Conservation (phyloP, 768 basidiomycete genomes). For the Gloeophyllum trabeum region DNA sequence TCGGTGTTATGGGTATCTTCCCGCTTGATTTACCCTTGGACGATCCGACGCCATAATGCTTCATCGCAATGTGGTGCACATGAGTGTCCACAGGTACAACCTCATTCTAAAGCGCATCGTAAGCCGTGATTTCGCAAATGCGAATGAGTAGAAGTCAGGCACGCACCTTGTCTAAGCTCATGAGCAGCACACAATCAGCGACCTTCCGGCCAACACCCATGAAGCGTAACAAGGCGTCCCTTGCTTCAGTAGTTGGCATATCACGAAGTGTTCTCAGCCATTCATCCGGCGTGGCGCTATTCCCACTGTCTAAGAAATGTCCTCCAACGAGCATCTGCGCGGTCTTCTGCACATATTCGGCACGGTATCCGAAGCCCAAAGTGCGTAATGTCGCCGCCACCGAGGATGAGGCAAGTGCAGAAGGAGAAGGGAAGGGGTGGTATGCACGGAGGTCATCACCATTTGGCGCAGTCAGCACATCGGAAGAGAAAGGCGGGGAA, state of each 20-base stretch:
- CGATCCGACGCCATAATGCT: slow-evolving; percentile 60
- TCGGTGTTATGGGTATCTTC: slow-evolving; percentile 61
- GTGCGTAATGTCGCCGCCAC: slow-evolving; percentile 58
- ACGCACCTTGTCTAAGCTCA: slow-evolving; percentile 83
- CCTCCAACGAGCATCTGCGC: slow-evolving; percentile 69
- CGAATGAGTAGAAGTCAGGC: too few species aligned
- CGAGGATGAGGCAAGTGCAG: slow-evolving; percentile 42
- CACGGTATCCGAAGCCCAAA: slow-evolving; percentile 94
- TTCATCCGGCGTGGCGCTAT: slow-evolving; percentile 40
- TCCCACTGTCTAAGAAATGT: too few species aligned
- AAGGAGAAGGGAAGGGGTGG: slow-evolving; percentile 81
- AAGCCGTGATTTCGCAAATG: not conserved
- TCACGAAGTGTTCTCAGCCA: slow-evolving; percentile 50
- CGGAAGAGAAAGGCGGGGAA: too few species aligned
- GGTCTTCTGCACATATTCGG: slow-evolving; percentile 78
- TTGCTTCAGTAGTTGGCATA: slow-evolving; percentile 41
- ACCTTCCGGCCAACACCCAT: slow-evolving; percentile 95
- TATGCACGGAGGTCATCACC: slow-evolving; percentile 25
- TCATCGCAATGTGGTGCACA: slow-evolving; percentile 79
- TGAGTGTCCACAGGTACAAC: slow-evolving; percentile 96
- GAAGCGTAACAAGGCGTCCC: slow-evolving; percentile 69
- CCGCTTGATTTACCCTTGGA: slow-evolving; percentile 17
- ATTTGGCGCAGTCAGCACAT: not conserved
- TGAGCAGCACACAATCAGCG: slow-evolving; percentile 87
- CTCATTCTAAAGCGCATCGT: slow-evolving; percentile 58